Evolutionary conservation across 2,329 filamentous ascomycete species (phyloP).

Genomic region (Sporothrix pseudoabietina): DNA sequence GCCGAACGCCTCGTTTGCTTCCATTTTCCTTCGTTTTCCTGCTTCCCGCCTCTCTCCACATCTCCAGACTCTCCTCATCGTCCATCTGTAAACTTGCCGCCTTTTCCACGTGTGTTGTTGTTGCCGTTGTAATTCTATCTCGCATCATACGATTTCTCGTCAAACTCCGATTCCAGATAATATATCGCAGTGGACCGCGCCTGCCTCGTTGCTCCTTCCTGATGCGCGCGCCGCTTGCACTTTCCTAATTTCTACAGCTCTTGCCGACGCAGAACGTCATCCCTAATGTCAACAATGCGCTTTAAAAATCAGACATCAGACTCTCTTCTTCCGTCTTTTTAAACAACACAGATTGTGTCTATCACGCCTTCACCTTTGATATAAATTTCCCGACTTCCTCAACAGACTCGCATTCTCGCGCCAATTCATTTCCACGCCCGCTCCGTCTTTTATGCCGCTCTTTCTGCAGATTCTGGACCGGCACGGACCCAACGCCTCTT

Average conservation of each 20-base stretch:
- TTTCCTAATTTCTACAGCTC: slow-evolving; percentile 16
- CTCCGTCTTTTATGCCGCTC: neutral
- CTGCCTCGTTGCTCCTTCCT: slow-evolving; percentile 7
- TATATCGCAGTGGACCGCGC: neutral
- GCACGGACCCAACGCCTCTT: neutral
- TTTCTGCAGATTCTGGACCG: neutral
- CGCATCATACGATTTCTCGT: slow-evolving; percentile 11
- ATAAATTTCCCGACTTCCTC: neutral
- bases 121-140: neutral
- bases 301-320: neutral
- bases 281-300: neutral
- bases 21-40: neutral
- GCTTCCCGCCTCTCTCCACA: slow-evolving; percentile 7
- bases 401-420: slow-evolving; percentile 1
- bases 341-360: neutral
- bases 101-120: neutral
- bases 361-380: neutral
- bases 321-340: neutral
- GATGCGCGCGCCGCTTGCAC: slow-evolving; percentile 19
- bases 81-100: neutral
- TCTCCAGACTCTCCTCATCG: neutral
- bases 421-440: neutral
- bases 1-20: neutral
- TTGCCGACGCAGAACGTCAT: neutral
- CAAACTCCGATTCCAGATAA: neutral